Conservation (phyloP, 768 basidiomycete species). For the Galerina sulciceps region DNA sequence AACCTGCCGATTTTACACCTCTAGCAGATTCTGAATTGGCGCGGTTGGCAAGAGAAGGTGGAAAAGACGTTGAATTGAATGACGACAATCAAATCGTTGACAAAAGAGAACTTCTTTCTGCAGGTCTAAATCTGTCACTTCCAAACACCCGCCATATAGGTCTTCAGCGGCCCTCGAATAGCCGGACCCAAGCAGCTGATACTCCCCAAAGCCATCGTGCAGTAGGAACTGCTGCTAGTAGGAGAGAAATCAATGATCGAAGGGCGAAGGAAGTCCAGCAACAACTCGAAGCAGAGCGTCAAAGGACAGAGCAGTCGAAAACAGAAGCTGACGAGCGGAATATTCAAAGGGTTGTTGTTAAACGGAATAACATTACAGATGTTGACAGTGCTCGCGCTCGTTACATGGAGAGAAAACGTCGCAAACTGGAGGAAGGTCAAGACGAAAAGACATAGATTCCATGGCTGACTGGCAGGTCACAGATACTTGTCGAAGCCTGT, state of each 20-base stretch:
- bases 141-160: constrained; percentile 80
- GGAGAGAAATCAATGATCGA: constrained; percentile 83
- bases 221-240: constrained; percentile 80
- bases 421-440: constrained; percentile 58
- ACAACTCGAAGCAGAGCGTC: constrained; percentile 79
- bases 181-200: constrained; percentile 16
- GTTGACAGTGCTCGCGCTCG: constrained; percentile 76
- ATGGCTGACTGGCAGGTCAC: neutral
- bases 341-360: constrained; percentile 67
- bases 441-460: constrained; percentile 6
- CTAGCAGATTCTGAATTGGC: constrained; percentile 80
- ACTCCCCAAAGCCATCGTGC: constrained; percentile 64
- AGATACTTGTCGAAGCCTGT: neutral
- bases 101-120: constrained; percentile 88
- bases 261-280: constrained; percentile 75
- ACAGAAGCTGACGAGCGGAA: constrained; percentile 65
- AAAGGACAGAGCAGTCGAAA: constrained; percentile 58
- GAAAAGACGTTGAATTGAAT: constrained; percentile 90
- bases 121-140: constrained; percentile 89
- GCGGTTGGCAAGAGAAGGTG: constrained; percentile 67
- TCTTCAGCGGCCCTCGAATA: constrained; percentile 33
- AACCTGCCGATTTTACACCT: constrained; percentile 65
- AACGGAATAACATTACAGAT: constrained; percentile 76
- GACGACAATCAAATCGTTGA: constrained; percentile 98
- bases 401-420: constrained; percentile 80